Evolutionary conservation across 805 yeast genomes (phyloP).

Genomic region (Myxozyma sirexii): DNA sequence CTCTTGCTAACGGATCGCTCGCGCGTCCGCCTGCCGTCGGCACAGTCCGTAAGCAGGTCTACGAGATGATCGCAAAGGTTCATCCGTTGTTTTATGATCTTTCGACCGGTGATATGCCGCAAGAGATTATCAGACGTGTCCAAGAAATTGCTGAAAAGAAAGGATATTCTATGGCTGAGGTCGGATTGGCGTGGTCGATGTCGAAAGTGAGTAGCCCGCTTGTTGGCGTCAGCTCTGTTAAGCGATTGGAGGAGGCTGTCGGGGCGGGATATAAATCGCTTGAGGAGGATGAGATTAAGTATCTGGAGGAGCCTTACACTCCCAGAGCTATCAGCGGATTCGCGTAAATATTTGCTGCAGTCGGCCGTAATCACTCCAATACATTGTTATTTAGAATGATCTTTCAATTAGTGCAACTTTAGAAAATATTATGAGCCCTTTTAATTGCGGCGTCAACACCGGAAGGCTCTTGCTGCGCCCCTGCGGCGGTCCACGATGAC

Average conservation of each 20-base stretch:
- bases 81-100: neutral
- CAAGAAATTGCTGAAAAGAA: slow-evolving; percentile 55
- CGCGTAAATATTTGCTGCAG: too few species aligned
- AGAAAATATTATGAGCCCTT: too few species aligned
- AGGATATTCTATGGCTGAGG: slow-evolving; percentile 53
- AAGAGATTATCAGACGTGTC: slow-evolving; percentile 39
- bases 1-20: slow-evolving; percentile 56
- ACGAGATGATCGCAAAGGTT: neutral
- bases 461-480: too few species aligned
- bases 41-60: neutral
- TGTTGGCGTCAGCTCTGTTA: slow-evolving; percentile 53
- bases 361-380: too few species aligned
- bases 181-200: slow-evolving; percentile 59
- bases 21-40: slow-evolving; percentile 48
- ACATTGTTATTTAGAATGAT: too few species aligned
- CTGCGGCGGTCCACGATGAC: too few species aligned
- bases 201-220: slow-evolving; percentile 52
- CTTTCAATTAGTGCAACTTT: too few species aligned
- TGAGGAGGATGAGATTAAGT: slow-evolving; percentile 40
- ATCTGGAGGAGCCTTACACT: slow-evolving; percentile 41
- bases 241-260: slow-evolving; percentile 56
- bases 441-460: too few species aligned
- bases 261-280: slow-evolving; percentile 49
- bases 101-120: neutral
- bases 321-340: slow-evolving; percentile 32